Conservation (phyloP, 805 yeast genomes). For the Candida maris region DNA sequence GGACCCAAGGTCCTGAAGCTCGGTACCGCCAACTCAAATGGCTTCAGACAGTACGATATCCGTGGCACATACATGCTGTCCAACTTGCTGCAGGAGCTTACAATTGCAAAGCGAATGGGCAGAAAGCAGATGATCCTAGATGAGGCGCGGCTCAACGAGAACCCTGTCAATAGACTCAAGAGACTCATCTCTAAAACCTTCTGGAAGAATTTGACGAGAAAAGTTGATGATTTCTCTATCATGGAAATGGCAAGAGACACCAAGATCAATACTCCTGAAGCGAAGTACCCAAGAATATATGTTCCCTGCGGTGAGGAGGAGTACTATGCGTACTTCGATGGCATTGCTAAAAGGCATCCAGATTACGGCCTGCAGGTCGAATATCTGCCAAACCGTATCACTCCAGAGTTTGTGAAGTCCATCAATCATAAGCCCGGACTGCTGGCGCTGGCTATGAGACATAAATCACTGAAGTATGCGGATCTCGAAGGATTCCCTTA, state of each 20-base stretch:
- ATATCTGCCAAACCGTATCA: slow-evolving; percentile 68
- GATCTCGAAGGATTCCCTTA: slow-evolving; percentile 66
- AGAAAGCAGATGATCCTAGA: slow-evolving; percentile 74
- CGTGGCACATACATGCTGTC: slow-evolving; percentile 89
- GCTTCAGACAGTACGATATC: slow-evolving; percentile 66
- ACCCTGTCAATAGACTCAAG: slow-evolving; percentile 75
- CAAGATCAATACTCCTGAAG: slow-evolving; percentile 60
- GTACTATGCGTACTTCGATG: slow-evolving; percentile 64
- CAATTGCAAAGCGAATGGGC: slow-evolving; percentile 80
- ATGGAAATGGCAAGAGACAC: slow-evolving; percentile 73
- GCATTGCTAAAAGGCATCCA: slow-evolving; percentile 53
- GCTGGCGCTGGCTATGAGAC: slow-evolving; percentile 71
- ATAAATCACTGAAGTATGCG: slow-evolving; percentile 26
- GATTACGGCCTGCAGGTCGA: slow-evolving; percentile 65
- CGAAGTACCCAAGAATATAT: slow-evolving; percentile 70
- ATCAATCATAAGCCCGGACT: slow-evolving; percentile 83
- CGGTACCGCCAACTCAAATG: slow-evolving; percentile 83
- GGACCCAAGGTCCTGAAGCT: slow-evolving; percentile 79
- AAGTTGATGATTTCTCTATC: slow-evolving; percentile 58
- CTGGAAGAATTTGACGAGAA: slow-evolving; percentile 77
- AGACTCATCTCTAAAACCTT: slow-evolving; percentile 72
- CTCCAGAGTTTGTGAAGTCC: slow-evolving; percentile 73
- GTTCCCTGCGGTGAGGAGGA: slow-evolving; percentile 67
- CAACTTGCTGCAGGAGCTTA: slow-evolving; percentile 81
- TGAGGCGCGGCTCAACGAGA: slow-evolving; percentile 79